Evolutionary conservation across 805 yeast species (phyloP), one percentile per base, ranked within the genome.

Genomic region (Blastobotrys mokoenaii): DNA sequence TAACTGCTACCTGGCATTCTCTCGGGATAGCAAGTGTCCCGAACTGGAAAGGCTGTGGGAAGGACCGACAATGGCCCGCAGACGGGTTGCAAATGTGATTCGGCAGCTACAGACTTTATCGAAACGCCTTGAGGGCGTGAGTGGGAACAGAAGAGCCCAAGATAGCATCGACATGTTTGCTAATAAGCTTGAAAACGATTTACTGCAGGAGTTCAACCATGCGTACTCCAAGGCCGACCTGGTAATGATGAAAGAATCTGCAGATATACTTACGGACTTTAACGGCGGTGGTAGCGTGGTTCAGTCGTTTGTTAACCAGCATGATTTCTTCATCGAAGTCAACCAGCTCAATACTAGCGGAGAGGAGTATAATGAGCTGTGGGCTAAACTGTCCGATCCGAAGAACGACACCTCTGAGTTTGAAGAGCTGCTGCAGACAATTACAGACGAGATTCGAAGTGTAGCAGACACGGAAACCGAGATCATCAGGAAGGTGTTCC

Each of bases 261-360:
- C 96, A 0, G 77, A 77, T 42, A 76, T 88, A 14, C 69, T 89
- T 41, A 75, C 79, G 44, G 84, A 80, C 49, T 90, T 80, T 67
- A 89, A 90, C 58, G 90, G 87, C 15, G 96, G 96, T 10, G 72
- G 76, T 9, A 80, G 82, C 47, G 90, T 89, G 7, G 82, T 86
- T 7, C 86, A 82, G 58, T 79, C 82, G 41, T 90, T 85, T 64
- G 84, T 89, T 36, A 79, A 78, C 58, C 87, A 84, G 58, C 86
- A 84, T 58, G 83, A 80, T 41, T 74, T 82, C 47, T 83, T 89
- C 61, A 68, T 71, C 45, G 70, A 67, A 32, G 66, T 73, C 50
- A 73, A 76, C 47, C 53, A 70, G 48, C 60, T 66, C n/a, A 63
- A 60, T 25, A 49, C 53, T 12, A 41, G 57, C 10, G 65, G 41